These are phyloP conservation scores for Cyclotella cryptica DNA, from an alignment of 108 stramenopile species.

Conservation along the genomic window DNA sequence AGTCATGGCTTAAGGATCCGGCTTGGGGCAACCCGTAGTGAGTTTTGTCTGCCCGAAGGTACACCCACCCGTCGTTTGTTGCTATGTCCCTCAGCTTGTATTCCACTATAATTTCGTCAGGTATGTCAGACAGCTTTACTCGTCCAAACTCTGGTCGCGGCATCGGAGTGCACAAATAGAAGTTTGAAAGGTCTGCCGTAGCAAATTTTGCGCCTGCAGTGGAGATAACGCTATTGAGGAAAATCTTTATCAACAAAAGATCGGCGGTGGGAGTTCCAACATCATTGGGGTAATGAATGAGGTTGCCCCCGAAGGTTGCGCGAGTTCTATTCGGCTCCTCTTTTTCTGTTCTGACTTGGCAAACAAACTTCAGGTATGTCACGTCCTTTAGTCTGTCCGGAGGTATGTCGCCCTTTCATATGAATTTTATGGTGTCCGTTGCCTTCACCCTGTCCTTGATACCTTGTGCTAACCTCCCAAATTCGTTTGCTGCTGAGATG, in stretches of 20 bases:
- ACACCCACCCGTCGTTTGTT: constrained; percentile 18
- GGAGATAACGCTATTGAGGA: constrained; percentile 55
- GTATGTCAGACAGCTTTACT: constrained; percentile 34
- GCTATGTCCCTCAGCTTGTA: constrained; percentile 27
- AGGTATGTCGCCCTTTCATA: constrained; percentile 26
- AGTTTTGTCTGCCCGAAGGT: constrained; percentile 26
- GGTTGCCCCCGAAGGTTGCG: constrained; percentile 14
- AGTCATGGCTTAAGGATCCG: constrained; percentile 44
- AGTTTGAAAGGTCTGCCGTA: constrained; percentile 50
- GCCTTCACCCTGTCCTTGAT: constrained; percentile 5
- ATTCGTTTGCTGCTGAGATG: not conserved
- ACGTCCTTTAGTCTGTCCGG: constrained; percentile 19
- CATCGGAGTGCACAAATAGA: constrained; percentile 52
- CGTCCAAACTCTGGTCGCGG: constrained; percentile 41
- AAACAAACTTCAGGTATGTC: not conserved
- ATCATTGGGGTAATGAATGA: constrained; percentile 33
- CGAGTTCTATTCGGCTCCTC: not conserved
- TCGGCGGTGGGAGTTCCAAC: constrained; percentile 27
- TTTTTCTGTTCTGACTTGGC: not conserved
- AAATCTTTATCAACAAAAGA: constrained; percentile 34
- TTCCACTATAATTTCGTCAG: constrained; percentile 38
- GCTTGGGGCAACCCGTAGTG: constrained; percentile 65
- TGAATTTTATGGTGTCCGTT: constrained; percentile 48
- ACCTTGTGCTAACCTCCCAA: constrained; percentile 1
- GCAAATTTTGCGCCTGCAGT: constrained; percentile 33